These are phyloP conservation scores for Juglanconis oblonga DNA, from an alignment of 2,329 filamentous ascomycete species.

Conservation along the genomic window DNA sequence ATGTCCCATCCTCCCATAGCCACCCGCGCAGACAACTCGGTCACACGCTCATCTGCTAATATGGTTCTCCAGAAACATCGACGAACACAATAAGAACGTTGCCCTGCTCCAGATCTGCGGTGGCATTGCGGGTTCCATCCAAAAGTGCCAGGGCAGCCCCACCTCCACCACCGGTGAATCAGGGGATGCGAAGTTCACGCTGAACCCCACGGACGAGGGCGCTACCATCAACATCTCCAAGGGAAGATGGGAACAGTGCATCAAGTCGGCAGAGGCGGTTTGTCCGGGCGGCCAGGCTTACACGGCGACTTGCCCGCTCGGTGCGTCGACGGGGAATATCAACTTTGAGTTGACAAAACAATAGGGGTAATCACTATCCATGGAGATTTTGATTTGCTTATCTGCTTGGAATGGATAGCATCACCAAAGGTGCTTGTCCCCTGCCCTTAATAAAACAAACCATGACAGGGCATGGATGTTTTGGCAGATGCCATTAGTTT, in stretches of 20 bases:
- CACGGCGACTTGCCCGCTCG: slow-evolving; percentile 42
- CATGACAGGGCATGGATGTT: no score
- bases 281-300: slow-evolving; percentile 49
- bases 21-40: no score
- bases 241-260: slow-evolving; percentile 51
- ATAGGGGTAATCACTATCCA: not conserved
- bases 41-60: no score
- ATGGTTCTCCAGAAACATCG: slow-evolving; percentile 33
- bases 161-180: slow-evolving; percentile 41
- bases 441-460: no score
- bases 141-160: slow-evolving; percentile 43
- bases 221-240: slow-evolving; percentile 52
- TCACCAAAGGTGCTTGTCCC: no score
- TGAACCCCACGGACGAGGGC: slow-evolving; percentile 39
- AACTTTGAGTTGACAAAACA: slow-evolving; percentile 35
- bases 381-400: no score
- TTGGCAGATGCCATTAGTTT: no score
- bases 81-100: slow-evolving; percentile 56
- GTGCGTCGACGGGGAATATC: slow-evolving; percentile 44
- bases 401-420: no score
- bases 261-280: slow-evolving; percentile 48
- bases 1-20: not conserved
- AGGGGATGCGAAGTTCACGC: slow-evolving; percentile 46
- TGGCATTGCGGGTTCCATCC: slow-evolving; percentile 46
- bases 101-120: slow-evolving; percentile 57